Conservation (phyloP, 768 basidiomycete species). For the Aureoboletus auriporus region DNA sequence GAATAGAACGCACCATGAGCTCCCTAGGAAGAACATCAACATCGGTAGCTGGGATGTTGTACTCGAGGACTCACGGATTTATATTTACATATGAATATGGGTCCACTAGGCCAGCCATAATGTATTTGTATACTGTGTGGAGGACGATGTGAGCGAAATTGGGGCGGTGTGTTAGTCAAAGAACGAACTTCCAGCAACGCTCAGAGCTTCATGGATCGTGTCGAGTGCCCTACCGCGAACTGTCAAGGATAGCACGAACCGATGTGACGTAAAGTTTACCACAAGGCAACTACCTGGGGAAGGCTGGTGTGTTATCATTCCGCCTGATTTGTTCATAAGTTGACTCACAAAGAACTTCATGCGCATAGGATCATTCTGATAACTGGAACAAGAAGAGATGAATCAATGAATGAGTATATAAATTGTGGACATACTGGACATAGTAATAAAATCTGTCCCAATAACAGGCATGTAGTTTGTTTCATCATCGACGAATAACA, state of each 20-base stretch:
- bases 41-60: no score
- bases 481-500: neutral
- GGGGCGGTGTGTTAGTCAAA: neutral
- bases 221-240: conserved; percentile 3
- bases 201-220: conserved; percentile 12
- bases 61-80: conserved; percentile 2
- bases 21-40: conserved; percentile 1
- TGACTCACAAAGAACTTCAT: conserved; percentile 10
- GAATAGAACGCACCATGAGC: conserved; percentile 1
- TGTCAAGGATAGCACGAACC: neutral
- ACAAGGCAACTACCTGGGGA: conserved; percentile 9
- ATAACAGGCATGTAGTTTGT: neutral
- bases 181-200: conserved; percentile 7
- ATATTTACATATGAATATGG: neutral
- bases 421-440: neutral
- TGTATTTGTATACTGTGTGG: conserved; percentile 6
- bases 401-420: neutral
- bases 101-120: neutral
- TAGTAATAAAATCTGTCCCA: conserved; percentile 8
- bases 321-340: neutral
- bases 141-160: neutral
- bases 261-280: neutral
- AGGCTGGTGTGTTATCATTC: neutral
- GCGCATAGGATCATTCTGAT: neutral
- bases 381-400: neutral